A percentile compares a stretch with the other conserved stretches of the same genome.
phyloP scores from a whole-genome alignment of 768 basidiomycete genomes.

The Termitomyces eurrhizus region DNA sequence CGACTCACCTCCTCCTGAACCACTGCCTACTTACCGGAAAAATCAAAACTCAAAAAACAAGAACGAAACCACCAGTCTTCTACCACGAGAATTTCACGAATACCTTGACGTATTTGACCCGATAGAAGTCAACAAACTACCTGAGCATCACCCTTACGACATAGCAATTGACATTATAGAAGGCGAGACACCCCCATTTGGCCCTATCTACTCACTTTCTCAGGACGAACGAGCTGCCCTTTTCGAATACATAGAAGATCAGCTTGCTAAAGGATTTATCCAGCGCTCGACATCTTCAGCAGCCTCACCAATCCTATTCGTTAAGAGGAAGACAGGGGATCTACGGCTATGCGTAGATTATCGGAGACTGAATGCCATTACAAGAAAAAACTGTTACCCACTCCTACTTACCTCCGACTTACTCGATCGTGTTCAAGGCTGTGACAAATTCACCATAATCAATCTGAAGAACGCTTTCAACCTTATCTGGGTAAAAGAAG shows the following conservation, averaged over 20 bases:
- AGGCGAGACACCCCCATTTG: slow-evolving; percentile 12
- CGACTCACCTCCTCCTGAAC: too few species aligned
- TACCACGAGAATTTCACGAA: too few species aligned
- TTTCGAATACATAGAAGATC: slow-evolving; percentile 23
- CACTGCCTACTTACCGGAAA: too few species aligned
- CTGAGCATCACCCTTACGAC: slow-evolving; percentile 26
- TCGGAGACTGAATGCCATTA: too few species aligned
- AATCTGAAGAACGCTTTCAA: too few species aligned
- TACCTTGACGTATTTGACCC: not conserved
- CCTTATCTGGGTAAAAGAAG: too few species aligned
- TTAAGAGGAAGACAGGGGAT: slow-evolving; percentile 17
- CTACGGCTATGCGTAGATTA: slow-evolving; percentile 19
- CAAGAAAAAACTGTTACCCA: too few species aligned
- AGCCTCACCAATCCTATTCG: slow-evolving; percentile 23
- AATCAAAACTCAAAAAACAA: not conserved
- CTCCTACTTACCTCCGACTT: too few species aligned
- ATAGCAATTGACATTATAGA: slow-evolving; percentile 29
- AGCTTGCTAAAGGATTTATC: slow-evolving; percentile 27
- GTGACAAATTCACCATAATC: too few species aligned
- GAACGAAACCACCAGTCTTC: slow-evolving; percentile 13
- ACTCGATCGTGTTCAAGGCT: too few species aligned
- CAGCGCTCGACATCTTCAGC: slow-evolving; percentile 16
- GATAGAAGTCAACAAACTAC: slow-evolving; percentile 21
- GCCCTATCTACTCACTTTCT: slow-evolving; percentile 24
- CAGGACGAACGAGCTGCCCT: slow-evolving; percentile 21